These are phyloP conservation scores for Huiozyma sinensis DNA, from an alignment of 805 yeast genomes.

Conservation along the genomic window DNA sequence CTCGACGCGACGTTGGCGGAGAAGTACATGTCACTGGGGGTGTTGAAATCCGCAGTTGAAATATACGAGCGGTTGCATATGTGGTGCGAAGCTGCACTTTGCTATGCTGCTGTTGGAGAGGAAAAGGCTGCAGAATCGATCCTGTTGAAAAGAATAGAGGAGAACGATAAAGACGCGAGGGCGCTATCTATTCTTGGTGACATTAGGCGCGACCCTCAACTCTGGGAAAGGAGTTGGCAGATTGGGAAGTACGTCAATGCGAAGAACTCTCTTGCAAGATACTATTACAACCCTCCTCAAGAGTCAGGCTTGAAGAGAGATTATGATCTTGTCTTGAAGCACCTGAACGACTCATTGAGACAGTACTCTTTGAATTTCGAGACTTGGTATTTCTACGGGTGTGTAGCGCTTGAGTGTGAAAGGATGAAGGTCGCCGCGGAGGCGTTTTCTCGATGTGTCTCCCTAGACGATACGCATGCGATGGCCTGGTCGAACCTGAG, in stretches of 20 bases:
- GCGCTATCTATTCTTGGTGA: conserved; percentile 82
- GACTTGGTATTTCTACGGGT: conserved; percentile 89
- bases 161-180: conserved; percentile 67
- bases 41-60: conserved; percentile 76
- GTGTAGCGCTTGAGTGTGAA: conserved; percentile 66
- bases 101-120: conserved; percentile 79
- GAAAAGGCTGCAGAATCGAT: conserved; percentile 54
- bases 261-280: conserved; percentile 69
- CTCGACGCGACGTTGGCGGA: conserved; percentile 79
- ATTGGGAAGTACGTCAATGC: conserved; percentile 76
- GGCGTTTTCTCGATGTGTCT: conserved; percentile 84
- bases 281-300: conserved; percentile 55
- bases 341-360: conserved; percentile 63
- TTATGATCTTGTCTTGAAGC: conserved; percentile 43
- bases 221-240: conserved; percentile 85
- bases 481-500: conserved; percentile 90
- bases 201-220: conserved; percentile 57
- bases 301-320: conserved; percentile 42
- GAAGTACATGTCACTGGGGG: conserved; percentile 75
- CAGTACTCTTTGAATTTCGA: conserved; percentile 66
- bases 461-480: conserved; percentile 70
- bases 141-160: conserved; percentile 40
- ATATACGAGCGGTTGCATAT: conserved; percentile 72
- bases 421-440: conserved; percentile 74
- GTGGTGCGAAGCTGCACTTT: conserved; percentile 77